Base-by-base conservation (phyloP, 345 rosid species). In the Iberis pinnata region DNA sequence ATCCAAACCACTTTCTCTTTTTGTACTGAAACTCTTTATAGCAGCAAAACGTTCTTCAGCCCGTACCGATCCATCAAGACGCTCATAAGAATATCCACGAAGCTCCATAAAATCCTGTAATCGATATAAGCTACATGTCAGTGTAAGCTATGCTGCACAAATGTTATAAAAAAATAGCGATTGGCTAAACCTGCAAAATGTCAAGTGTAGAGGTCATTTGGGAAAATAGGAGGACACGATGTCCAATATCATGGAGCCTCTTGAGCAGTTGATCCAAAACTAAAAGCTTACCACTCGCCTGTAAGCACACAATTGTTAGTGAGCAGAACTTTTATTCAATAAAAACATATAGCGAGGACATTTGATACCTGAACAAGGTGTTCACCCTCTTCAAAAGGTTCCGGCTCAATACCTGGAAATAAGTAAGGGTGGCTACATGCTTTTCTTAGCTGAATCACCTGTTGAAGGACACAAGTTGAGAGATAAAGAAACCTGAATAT, bases 21-120 rank as follows among this genome's bases (percentile, higher is more conserved):
- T 72, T 16, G 36, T 43, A 53, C 92, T 83, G 63, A 89, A 89
- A 70, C 80, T 78, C 71, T 87, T 79, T 60, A 89, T 89, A 10
- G 89, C 89, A 65, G 87, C 92, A 77, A 89, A 89, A 12, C 97
- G 82, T 67, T 89, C 97, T 70, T 85, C 92, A 61, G 95, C 97
- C 46, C 92, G 84, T 49, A 89, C 70, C 20, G 97, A 86, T 58
- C 97, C 97, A 78, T 89, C 97, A 72, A 89, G 97, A 43, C 93
- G 89, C 79, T 89, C 93, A 58, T 89, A 89, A 12, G 95, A 76
- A 70, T 86, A 86, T 24, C 58, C 77, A 24, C 86, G 78, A 13
- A 89, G 70, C 81, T 89, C 97, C 73, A 89, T 59, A 72, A 76
- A 89, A 68, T 89, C 97, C 95, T 89, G 57, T 31, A 19, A 49